A percentile compares a stretch with the other conserved stretches of the same genome.
Evolutionary conservation across 495 filamentous ascomycete genomes (phyloP).

Genomic region (Tuber melanosporum): DNA sequence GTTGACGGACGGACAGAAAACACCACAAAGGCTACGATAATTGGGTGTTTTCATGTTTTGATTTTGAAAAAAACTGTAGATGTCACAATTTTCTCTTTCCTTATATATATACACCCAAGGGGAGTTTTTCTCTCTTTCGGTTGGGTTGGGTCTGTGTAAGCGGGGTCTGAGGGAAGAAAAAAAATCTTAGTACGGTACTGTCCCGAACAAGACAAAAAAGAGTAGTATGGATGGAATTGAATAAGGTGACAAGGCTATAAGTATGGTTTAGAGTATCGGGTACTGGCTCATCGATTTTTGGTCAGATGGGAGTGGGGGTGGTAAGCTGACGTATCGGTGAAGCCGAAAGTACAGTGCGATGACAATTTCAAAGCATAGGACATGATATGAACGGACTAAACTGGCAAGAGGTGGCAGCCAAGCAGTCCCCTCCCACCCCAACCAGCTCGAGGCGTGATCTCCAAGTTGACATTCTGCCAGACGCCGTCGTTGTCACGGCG

Average conservation of each 20-base stretch:
- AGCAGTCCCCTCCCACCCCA: conserved; percentile 87
- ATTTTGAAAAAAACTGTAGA: neutral
- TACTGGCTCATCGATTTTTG: neutral
- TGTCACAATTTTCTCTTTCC: neutral
- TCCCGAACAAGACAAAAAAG: neutral
- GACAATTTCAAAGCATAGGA: neutral
- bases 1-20: neutral
- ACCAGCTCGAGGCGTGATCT: conserved; percentile 63
- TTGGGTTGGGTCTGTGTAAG: neutral
- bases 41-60: neutral
- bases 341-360: neutral
- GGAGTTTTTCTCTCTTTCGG: neutral
- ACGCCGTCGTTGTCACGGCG: neutral
- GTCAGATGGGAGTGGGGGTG: neutral
- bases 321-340: neutral
- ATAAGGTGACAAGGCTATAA: neutral
- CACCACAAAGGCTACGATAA: neutral
- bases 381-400: conserved; percentile 18
- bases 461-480: conserved; percentile 55
- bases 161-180: neutral
- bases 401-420: conserved; percentile 54
- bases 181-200: neutral
- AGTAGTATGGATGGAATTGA: neutral
- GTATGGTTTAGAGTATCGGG: neutral
- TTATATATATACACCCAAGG: neutral